Evolutionary conservation across 2,329 filamentous ascomycete genomes (phyloP).

Genomic region (Phyllosticta paracitricarpa): DNA sequence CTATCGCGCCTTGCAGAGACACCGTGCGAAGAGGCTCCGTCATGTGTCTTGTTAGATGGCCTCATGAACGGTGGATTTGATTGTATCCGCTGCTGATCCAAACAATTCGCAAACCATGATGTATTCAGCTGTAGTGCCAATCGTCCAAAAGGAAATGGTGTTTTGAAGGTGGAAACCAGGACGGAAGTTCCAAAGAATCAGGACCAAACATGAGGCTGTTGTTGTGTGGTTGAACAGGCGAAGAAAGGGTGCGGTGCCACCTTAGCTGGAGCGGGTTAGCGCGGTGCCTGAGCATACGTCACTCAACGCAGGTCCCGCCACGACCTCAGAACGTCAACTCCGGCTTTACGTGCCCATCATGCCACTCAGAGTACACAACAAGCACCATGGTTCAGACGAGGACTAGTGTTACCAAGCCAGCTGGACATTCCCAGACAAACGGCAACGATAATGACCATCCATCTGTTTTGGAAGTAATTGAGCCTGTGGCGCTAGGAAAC

Average conservation of each 20-base stretch:
- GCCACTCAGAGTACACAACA: not conserved
- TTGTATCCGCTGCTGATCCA: no score
- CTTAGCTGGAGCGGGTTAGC: not conserved
- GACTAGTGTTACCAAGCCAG: not conserved
- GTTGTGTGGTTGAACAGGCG: not conserved
- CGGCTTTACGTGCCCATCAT: not conserved
- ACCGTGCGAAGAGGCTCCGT: no score
- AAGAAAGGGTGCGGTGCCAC: not conserved
- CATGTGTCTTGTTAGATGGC: no score
- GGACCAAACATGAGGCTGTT: no score
- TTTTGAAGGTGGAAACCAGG: no score
- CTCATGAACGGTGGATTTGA: no score
- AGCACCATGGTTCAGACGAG: constrained; percentile 3
- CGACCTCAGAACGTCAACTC: not conserved
- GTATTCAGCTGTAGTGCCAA: no score
- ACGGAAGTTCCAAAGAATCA: no score
- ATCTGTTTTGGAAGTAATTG: not conserved
- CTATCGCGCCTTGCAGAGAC: no score
- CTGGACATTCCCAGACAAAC: not conserved
- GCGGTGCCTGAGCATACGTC: not conserved
- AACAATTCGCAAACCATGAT: no score
- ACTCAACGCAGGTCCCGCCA: not conserved
- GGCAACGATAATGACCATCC: no score
- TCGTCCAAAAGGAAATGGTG: no score
- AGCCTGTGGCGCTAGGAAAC: not conserved